These are phyloP conservation scores for Verbena officinalis DNA, from an alignment of 257 asterid genomes.

Conservation along the genomic window DNA sequence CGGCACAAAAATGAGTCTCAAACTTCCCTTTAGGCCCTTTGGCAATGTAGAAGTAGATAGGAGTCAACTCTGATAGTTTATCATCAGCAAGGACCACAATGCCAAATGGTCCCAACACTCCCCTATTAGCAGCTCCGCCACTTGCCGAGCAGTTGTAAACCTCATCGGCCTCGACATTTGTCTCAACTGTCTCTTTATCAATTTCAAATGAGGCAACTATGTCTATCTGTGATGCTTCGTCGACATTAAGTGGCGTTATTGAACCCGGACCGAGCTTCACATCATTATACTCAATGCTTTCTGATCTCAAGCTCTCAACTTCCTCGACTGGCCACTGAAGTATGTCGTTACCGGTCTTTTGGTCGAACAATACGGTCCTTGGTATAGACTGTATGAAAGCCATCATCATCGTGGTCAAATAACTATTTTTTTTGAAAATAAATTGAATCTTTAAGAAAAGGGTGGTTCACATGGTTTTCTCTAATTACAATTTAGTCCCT, in stretches of 20 bases:
- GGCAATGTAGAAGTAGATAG: conserved; percentile 70
- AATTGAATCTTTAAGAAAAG: too few relatives aligned
- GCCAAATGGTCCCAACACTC: conserved; percentile 82
- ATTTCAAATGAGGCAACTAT: conserved; percentile 64
- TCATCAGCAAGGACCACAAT: conserved; percentile 65
- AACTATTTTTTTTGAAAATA: neutral
- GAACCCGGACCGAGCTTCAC: conserved; percentile 76
- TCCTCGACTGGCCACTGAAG: conserved; percentile 91
- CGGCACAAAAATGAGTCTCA: conserved; percentile 69
- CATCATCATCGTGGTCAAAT: neutral
- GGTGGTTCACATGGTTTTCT: too few relatives aligned
- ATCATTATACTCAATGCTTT: conserved; percentile 42
- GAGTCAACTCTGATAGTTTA: conserved; percentile 57
- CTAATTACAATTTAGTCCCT: too few relatives aligned
- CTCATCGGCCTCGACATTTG: conserved; percentile 31
- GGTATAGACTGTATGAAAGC: conserved; percentile 60
- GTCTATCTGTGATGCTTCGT: conserved; percentile 69
- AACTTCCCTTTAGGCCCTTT: conserved; percentile 49
- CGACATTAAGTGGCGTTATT: conserved; percentile 50
- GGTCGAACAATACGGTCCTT: conserved; percentile 65
- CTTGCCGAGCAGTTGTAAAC: conserved; percentile 57
- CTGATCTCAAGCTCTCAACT: conserved; percentile 69
- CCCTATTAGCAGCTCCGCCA: conserved; percentile 75
- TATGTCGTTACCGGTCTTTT: conserved; percentile 56
- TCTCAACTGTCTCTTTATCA: conserved; percentile 37